A percentile compares a stretch with the other conserved stretches of the same genome.
Evolutionary conservation across 2,329 filamentous ascomycete species (phyloP).

Genomic region (Fusarium kyushuense): DNA sequence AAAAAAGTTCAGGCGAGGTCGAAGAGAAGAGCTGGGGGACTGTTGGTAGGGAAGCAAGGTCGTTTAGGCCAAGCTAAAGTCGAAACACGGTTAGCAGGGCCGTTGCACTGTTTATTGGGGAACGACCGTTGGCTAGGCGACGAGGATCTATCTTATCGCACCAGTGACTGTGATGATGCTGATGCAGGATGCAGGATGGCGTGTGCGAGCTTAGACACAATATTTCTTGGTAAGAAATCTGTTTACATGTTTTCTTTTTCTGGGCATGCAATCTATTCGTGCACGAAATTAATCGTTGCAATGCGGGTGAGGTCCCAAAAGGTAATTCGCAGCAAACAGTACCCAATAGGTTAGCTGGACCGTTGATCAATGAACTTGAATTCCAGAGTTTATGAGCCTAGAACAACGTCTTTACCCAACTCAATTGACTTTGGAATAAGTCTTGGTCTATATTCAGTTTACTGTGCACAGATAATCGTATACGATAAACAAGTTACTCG

Average conservation of each 20-base stretch:
- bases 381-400: not conserved
- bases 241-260: not conserved
- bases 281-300: not conserved
- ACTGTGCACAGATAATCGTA: not conserved
- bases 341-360: not conserved
- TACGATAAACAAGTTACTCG: not conserved
- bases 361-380: slow-evolving; percentile 15
- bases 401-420: not conserved
- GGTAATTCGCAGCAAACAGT: not conserved
- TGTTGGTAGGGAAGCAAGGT: slow-evolving; percentile 36
- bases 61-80: slow-evolving; percentile 27
- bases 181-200: slow-evolving; percentile 32
- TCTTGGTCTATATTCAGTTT: not conserved
- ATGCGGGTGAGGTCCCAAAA: not conserved
- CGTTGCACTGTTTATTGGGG: slow-evolving; percentile 48
- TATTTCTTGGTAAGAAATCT: not conserved
- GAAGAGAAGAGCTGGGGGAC: slow-evolving; percentile 34
- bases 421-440: not conserved
- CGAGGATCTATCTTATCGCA: slow-evolving; percentile 41
- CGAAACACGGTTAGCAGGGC: slow-evolving; percentile 34
- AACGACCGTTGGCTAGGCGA: slow-evolving; percentile 45
- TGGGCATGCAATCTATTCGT: not conserved
- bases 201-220: slow-evolving; percentile 12
- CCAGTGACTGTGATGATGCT: slow-evolving; percentile 22
- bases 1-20: slow-evolving; percentile 32